Evolutionary conservation across 1,139 yeast genomes (phyloP), one percentile per base, ranked within the genome.

Genomic region (Petasospora fabianii): DNA sequence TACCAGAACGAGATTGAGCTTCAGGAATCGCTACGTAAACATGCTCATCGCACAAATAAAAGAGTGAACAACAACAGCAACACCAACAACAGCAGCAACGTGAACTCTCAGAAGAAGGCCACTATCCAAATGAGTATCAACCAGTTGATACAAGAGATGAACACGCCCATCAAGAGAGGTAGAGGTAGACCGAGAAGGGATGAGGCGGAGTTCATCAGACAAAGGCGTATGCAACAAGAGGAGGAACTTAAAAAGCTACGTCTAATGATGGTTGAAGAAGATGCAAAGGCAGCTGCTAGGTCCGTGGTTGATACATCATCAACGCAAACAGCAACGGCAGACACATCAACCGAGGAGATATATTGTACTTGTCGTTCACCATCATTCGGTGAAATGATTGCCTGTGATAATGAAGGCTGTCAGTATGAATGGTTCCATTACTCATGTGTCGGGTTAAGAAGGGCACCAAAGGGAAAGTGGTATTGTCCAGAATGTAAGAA

Each of bases 391-490:
- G 82, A 76, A 47, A 83, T 83, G 92, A 78, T 83, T 58, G 88
- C 87, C 0, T 83, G 92, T 58, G 92, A 83, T 54, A 80, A 83
- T 43, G 77, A 76, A 16, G 75, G 76, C 44, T 83, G 92, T 62
- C 71, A 75, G 48, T 72, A 65, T 48, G 86, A 80, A 55, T 83
- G 92, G 92, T 83, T 81, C 56, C 92, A 83, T 59, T 82, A 84
- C 70, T 69, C 73, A 43, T 83, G 92, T 68, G 86, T 83, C 37
- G 84, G 84, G 2, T 62, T 82, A 36, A 72, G 75, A 8, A 71
- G 75, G 26, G 84, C 85, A 3, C 88, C 90, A 0, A 75, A 74
- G 51, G 84, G 80, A 36, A 75, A 73, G 46, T 83, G 92, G 92
- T 79, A 75, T 55, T 83, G 92, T 64, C 84, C 87, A 0, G 76